Base-by-base conservation (phyloP, 2,329 filamentous ascomycete genomes). In the Penicillium olsonii region DNA sequence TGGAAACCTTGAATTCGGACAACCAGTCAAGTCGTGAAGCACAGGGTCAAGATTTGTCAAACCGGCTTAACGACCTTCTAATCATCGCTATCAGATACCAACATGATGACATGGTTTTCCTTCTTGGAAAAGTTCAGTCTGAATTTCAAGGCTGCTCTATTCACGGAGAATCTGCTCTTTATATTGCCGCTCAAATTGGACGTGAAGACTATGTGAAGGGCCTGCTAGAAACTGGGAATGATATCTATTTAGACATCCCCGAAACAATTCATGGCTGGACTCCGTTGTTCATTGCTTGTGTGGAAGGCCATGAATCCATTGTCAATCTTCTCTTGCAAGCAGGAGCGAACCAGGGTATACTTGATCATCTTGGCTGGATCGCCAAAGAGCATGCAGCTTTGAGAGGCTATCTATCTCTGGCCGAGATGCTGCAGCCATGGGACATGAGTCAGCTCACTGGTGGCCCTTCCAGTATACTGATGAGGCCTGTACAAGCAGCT, bases 351-450 rank as follows among this genome's bases (percentile, higher is more conserved):
- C 42, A 52, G 37, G 37, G 38, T 15, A 12, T 59, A 19, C 2
- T 47, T 15, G 67, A 72, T 49, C 34, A 55, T 33, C 31, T 54
- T 5, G 65, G 69, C 4, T 72, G 68, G 69, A 67, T 61, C 9
- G 63, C 70, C 4, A 62, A 62, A 50, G 69, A 72, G 34, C 59
- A 68, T 43, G 68, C 69, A 3, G 63, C 61, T 2, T 68, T 67
- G 43, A 64, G 63, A 42, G 70, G 70, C 7, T 65, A 70, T 45
- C 53, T 69, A 2, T 44, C 45, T 9, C 48, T 69, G 5, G 65
- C 63, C 19, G 55, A 52, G 11, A 24, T 50, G 18, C 41, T 65
- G 18, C 42, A 48, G 33, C 17, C 49, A 31, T 42, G 38, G 37
- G 45, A 42, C 12, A 43, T 12, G 3, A n/a, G 26, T 6, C 19